Conservation (phyloP, 495 filamentous ascomycete species). For the Hypoxylon perforatum region DNA sequence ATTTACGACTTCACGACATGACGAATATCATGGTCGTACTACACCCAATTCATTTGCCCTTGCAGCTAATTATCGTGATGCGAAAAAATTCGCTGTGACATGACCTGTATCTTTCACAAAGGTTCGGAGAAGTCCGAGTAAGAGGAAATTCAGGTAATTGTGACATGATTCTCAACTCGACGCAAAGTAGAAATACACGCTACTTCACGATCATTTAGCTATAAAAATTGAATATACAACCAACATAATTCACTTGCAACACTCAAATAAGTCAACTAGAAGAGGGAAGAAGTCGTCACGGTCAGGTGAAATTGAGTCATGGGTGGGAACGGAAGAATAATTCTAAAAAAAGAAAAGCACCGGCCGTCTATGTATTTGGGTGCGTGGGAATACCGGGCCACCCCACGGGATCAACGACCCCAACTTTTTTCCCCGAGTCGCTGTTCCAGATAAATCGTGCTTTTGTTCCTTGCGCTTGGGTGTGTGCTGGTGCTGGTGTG, state of each 20-base stretch:
- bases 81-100: constrained; percentile 12
- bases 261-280: not conserved
- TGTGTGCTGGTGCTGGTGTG: not conserved
- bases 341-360: constrained; percentile 32
- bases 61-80: constrained; percentile 8
- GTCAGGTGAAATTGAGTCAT: constrained; percentile 1
- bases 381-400: constrained; percentile 1
- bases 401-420: constrained; percentile 37
- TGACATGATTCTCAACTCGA: not conserved
- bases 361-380: not conserved
- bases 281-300: not conserved
- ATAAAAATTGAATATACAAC: not conserved
- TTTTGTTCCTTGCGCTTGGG: constrained; percentile 13
- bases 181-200: not conserved
- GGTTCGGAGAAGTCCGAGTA: not conserved
- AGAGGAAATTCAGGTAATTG: no score
- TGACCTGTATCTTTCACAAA: constrained; percentile 6
- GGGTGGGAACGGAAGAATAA: constrained; percentile 13
- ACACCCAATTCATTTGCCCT: constrained; percentile 10
- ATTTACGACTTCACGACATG: constrained; percentile 41
- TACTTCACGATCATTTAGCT: not conserved
- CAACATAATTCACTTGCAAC: not conserved
- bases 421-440: constrained; percentile 29
- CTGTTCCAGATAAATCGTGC: constrained; percentile 28
- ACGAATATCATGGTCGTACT: constrained; percentile 34